A percentile compares a stretch with the other conserved stretches of the same genome.
phyloP scores from a whole-genome alignment of 2,329 filamentous ascomycete genomes.

The Neonectria coccinea region DNA sequence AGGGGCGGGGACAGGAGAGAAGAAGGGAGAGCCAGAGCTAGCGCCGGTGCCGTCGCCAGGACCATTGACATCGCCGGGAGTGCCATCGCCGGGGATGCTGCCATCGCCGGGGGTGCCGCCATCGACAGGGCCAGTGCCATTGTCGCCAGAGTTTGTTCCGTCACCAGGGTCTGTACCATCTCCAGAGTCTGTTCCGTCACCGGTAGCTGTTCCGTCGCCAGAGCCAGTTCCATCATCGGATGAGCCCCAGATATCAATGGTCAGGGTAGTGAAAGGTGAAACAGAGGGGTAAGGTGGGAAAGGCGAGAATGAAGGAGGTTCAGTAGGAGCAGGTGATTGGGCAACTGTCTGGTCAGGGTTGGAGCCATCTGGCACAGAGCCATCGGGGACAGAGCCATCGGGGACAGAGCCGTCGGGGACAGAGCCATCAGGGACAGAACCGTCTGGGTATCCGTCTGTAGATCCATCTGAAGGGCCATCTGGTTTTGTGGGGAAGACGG shows the following conservation, averaged over 20 bases:
- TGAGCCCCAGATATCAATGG: slow-evolving; percentile 51
- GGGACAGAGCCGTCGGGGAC: slow-evolving; percentile 30
- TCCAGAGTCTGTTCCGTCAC: slow-evolving; percentile 1
- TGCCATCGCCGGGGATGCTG: slow-evolving; percentile 4
- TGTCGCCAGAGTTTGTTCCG: slow-evolving; percentile 21
- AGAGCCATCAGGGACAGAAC: slow-evolving; percentile 19
- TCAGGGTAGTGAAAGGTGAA: slow-evolving; percentile 51
- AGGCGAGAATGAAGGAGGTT: slow-evolving; percentile 38
- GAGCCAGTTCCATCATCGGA: slow-evolving; percentile 27
- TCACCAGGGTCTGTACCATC: background rate
- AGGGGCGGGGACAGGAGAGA: slow-evolving; percentile 30
- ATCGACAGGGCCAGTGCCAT: slow-evolving; percentile 26
- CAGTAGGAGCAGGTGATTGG: slow-evolving; percentile 46
- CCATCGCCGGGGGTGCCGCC: slow-evolving; percentile 16
- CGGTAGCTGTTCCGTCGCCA: slow-evolving; percentile 11
- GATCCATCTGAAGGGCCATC: slow-evolving; percentile 33
- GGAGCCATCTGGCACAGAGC: slow-evolving; percentile 29
- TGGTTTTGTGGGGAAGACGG: slow-evolving; percentile 53
- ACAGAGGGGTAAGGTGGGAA: slow-evolving; percentile 34
- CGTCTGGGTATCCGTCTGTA: slow-evolving; percentile 17
- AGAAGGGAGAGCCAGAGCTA: slow-evolving; percentile 19
- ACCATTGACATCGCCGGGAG: background rate
- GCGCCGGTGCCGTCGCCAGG: background rate
- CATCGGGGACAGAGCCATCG: slow-evolving; percentile 25
- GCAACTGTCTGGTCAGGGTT: slow-evolving; percentile 36